These are phyloP conservation scores for Pyrus hybrid DNA, from an alignment of 331 rosid species.

Conservation along the genomic window DNA sequence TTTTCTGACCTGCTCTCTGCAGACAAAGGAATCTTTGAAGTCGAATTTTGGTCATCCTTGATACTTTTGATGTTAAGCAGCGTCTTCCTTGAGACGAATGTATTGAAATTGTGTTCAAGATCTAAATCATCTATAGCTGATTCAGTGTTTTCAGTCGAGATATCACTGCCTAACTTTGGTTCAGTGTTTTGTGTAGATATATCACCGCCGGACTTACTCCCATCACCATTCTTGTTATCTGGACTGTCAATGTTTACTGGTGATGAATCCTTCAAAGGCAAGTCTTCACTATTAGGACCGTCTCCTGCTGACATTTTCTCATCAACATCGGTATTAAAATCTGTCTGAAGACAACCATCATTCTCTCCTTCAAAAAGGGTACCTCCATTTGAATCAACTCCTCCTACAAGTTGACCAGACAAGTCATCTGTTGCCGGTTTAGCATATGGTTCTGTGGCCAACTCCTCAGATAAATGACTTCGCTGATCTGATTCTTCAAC, in stretches of 20 bases:
- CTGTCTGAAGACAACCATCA: constrained; percentile 21
- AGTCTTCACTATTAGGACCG: constrained; percentile 21
- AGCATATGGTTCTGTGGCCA: constrained; percentile 22
- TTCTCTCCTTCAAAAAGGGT: constrained; percentile 19
- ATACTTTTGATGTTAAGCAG: constrained; percentile 14
- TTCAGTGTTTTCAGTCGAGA: constrained; percentile 15
- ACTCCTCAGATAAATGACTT: constrained; percentile 16
- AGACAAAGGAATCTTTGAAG: constrained; percentile 25
- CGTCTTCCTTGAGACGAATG: constrained; percentile 20
- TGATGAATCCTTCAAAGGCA: constrained; percentile 30
- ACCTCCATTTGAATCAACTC: constrained; percentile 23
- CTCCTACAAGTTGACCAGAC: constrained; percentile 16
- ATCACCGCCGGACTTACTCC: constrained; percentile 23
- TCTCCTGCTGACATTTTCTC: constrained; percentile 19
- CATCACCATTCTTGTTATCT: constrained; percentile 28
- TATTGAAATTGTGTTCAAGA: constrained; percentile 21
- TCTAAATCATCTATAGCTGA: constrained; percentile 27
- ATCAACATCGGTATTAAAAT: constrained; percentile 8
- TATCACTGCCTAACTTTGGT: constrained; percentile 25
- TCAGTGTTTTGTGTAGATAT: constrained; percentile 15
- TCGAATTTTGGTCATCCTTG: constrained; percentile 27
- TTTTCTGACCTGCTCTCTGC: constrained; percentile 39
- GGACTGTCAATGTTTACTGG: constrained; percentile 11
- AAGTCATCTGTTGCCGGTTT: constrained; percentile 18
- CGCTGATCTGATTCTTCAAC: constrained; percentile 30